A percentile compares a stretch with the other conserved stretches of the same genome.
phyloP scores from a whole-genome alignment of 2,329 filamentous ascomycete species.

The Aspergillus sp. region DNA sequence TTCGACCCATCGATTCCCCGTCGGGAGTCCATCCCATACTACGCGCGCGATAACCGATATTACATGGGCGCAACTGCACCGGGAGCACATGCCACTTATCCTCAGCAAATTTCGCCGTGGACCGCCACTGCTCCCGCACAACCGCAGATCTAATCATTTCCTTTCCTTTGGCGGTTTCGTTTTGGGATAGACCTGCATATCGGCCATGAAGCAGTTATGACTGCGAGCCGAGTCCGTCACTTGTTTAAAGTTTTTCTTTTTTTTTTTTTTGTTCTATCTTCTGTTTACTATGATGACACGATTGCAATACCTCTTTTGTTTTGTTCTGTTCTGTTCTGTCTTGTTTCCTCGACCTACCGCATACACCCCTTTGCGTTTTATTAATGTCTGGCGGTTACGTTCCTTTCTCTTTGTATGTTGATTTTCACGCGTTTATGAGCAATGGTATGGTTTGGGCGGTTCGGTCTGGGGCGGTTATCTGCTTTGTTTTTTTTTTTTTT shows the following conservation, averaged over 20 bases:
- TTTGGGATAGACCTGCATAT: no score
- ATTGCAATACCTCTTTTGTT: no score
- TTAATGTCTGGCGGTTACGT: conserved; percentile 1
- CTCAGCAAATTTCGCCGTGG: conserved; percentile 29
- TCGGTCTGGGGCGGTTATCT: conserved; percentile 19
- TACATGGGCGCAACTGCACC: conserved; percentile 24
- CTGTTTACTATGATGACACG: no score
- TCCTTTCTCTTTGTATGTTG: conserved; percentile 7
- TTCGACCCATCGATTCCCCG: conserved; percentile 29
- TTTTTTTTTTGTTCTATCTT: no score
- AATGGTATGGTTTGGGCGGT: conserved; percentile 18
- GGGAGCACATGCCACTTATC: conserved; percentile 26
- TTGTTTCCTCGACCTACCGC: conserved; percentile 1
- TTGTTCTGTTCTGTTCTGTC: conserved; percentile 11
- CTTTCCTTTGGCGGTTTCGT: conserved; percentile 9
- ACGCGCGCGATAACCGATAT: conserved; percentile 27
- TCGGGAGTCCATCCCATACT: conserved; percentile 33
- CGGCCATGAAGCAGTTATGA: no score
- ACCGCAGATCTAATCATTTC: conserved; percentile 29
- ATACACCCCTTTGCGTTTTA: conserved; percentile 1
- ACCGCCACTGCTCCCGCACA: conserved; percentile 33
- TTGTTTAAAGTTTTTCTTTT: no score
- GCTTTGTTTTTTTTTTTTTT: conserved; percentile 10
- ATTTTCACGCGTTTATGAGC: conserved; percentile 20
- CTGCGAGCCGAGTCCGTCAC: no score